Evolutionary conservation across 441 rosid species (phyloP).

Genomic region (Arabidopsis hybrid): DNA sequence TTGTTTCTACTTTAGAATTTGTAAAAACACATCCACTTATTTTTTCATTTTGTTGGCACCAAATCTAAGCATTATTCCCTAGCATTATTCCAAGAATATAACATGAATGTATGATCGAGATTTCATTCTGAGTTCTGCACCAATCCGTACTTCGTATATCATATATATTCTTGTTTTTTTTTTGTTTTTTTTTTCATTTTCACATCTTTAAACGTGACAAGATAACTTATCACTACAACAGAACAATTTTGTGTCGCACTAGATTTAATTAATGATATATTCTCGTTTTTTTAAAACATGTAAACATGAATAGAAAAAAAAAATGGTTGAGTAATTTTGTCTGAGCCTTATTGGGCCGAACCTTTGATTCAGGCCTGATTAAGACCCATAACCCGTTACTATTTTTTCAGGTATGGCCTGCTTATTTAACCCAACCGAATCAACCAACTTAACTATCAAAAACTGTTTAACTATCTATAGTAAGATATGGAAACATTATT

Average conservation of each 20-base stretch:
- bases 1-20: constrained; percentile 25
- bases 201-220: constrained; percentile 33
- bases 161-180: constrained; percentile 26
- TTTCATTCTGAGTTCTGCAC: constrained; percentile 37
- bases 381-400: background rate
- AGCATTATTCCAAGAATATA: constrained; percentile 41
- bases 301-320: background rate
- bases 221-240: constrained; percentile 40
- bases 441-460: background rate
- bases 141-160: constrained; percentile 40
- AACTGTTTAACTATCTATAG: background rate
- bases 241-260: constrained; percentile 26
- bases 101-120: constrained; percentile 42
- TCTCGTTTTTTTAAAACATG: no score
- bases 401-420: background rate
- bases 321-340: background rate
- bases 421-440: background rate
- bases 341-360: background rate
- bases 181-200: background rate
- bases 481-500: background rate
- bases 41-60: constrained; percentile 32
- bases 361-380: background rate
- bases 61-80: constrained; percentile 35
- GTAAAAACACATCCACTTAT: constrained; percentile 10
- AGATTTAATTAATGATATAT: background rate